Evolutionary conservation across 306 rosid species (phyloP).

Genomic region (Rosa chinensis): DNA sequence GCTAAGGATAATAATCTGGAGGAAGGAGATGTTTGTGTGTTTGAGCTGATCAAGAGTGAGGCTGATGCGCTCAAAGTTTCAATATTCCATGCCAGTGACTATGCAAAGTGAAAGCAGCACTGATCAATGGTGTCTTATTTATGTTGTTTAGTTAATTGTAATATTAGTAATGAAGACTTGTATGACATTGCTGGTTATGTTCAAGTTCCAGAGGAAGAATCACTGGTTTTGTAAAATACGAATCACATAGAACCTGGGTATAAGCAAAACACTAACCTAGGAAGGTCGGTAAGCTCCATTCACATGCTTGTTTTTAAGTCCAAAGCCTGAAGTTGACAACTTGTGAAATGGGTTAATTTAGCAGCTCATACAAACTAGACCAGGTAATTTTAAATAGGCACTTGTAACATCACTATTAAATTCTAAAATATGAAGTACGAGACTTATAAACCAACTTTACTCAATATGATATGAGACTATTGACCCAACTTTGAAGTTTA

Average conservation of each 20-base stretch:
- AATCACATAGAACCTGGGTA: not conserved
- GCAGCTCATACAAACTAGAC: not conserved
- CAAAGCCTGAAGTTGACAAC: not conserved
- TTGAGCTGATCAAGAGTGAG: conserved; percentile 28
- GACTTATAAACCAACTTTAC: not conserved
- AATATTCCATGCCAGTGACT: conserved; percentile 14
- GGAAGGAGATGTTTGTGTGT: conserved; percentile 33
- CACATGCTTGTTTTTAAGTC: not conserved
- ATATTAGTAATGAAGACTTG: too few species aligned
- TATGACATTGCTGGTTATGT: not conserved
- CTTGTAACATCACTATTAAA: not conserved
- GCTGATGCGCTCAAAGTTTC: conserved; percentile 23
- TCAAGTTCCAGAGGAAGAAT: not conserved
- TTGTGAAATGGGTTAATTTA: not conserved
- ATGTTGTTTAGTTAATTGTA: not conserved
- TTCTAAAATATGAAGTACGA: not conserved
- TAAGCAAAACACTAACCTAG: not conserved
- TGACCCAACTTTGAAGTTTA: too few species aligned
- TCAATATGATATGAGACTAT: too few species aligned
- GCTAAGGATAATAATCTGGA: conserved; percentile 4
- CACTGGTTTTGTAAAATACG: not conserved
- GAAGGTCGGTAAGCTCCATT: not conserved
- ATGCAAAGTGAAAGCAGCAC: not conserved
- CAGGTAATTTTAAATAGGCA: not conserved
- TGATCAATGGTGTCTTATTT: not conserved